Evolutionary conservation across 179 eudicot genomes (phyloP), one percentile per base, ranked within the genome.

Genomic region (Vitellaria paradoxa): DNA sequence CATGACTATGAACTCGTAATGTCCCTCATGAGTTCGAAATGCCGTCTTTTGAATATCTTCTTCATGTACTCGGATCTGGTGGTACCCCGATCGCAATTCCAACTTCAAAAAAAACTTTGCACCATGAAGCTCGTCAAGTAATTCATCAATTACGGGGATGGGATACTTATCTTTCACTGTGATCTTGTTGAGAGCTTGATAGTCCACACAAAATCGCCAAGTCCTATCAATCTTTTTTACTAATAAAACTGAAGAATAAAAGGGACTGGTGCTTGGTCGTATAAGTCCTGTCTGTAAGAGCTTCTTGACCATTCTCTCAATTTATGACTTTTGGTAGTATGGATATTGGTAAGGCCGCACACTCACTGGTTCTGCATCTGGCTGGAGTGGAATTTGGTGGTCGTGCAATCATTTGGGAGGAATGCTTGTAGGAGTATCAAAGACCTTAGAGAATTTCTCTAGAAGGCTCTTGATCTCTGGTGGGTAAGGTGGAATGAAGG

Each of bases 21-120:
- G 63, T 8, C 82, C 55, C 2, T n/a, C 17, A 30, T 68, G 74
- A 11, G 75, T 78, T 7, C 45, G 14, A 74, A 82, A 78, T 0
- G 79, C 68, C 6, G 70, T 78, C 11, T 82, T 78, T 0, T 63
- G 59, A 4, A 68, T 17, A 30, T 82, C 82, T 18, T 15, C 20
- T 9, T n/a, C 26, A 0, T 8, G 9, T 68, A 82, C 65, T 13
- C 73, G 21, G 0, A 75, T 64, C 9, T 82, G 64, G 20, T 82
- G 79, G 17, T 77, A 77, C 0, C 78, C 75, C 0, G 62, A 37
- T 0, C 84, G 37, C 0, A 77, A 42, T 23, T 82, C 79, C 4
- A 78, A 7, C 20, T 82, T 82, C 0, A 82, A 49, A 42, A 68
- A 82, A 3, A 12, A 15, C 2, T 1, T 5, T 0, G 64, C 70